phyloP scores from a whole-genome alignment of 495 filamentous ascomycete species.

The Neurospora pannonica region DNA sequence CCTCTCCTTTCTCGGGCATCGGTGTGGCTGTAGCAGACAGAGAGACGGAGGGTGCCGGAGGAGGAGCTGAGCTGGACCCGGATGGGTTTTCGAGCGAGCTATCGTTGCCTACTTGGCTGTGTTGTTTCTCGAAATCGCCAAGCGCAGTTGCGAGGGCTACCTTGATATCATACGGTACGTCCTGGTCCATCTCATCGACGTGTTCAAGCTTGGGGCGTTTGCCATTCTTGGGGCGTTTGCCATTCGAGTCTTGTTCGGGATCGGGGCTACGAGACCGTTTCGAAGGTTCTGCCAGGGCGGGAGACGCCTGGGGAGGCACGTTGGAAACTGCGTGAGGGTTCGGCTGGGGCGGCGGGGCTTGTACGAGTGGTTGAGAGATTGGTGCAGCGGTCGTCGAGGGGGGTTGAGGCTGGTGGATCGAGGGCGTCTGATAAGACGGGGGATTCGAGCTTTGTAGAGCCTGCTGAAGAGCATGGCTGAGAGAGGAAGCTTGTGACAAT shows the following conservation, averaged over 20 bases:
- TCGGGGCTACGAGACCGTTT: not conserved
- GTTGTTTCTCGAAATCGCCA: not conserved
- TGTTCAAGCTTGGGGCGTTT: not conserved
- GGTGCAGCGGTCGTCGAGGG: not conserved
- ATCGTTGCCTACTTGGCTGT: not conserved
- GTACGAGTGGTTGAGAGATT: not conserved
- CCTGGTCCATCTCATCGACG: not conserved
- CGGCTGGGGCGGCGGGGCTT: not conserved
- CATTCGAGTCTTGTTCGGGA: not conserved
- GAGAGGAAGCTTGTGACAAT: not conserved
- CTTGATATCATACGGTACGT: not conserved
- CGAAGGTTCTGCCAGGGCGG: not conserved
- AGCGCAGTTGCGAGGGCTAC: not conserved
- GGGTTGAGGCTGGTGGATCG: not conserved
- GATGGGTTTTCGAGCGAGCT: not conserved
- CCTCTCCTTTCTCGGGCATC: conserved; percentile 10
- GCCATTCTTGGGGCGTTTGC: not conserved
- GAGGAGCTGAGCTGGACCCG: not conserved
- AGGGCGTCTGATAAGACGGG: not conserved
- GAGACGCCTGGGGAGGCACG: not conserved
- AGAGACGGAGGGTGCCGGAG: not conserved
- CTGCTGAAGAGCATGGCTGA: not conserved
- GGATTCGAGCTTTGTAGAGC: not conserved
- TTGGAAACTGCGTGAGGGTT: not conserved
- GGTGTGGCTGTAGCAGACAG: conserved; percentile 2